phyloP scores from a whole-genome alignment of 2,329 filamentous ascomycete genomes.

The Aureobasidium lini region DNA sequence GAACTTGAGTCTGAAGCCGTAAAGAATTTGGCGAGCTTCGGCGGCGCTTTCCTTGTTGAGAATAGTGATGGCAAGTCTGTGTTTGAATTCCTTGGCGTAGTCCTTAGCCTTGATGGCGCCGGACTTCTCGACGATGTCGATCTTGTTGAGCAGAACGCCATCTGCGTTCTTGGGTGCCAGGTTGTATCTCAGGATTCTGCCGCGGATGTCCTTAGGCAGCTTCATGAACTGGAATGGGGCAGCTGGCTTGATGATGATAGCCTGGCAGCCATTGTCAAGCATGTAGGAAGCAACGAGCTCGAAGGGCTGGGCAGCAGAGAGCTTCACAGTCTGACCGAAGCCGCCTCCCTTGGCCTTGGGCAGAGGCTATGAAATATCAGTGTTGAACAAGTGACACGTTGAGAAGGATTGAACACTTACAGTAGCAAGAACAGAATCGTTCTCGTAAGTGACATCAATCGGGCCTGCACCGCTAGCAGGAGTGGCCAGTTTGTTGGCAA shows the following conservation, averaged over 20 bases:
- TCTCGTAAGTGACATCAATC: constrained; percentile 22
- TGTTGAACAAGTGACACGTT: background rate
- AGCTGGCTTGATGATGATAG: constrained; percentile 28
- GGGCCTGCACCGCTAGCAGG: constrained; percentile 17
- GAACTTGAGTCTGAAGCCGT: constrained; percentile 26
- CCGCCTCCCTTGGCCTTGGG: constrained; percentile 19
- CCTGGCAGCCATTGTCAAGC: constrained; percentile 28
- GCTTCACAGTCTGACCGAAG: constrained; percentile 25
- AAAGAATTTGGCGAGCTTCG: constrained; percentile 26
- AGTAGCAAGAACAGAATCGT: constrained; percentile 18
- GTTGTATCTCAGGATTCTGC: background rate
- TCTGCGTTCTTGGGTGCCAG: constrained; percentile 17
- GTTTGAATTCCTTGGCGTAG: constrained; percentile 22
- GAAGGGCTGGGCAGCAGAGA: constrained; percentile 27
- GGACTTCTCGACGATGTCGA: constrained; percentile 28
- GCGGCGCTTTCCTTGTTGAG: constrained; percentile 28
- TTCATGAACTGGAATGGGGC: constrained; percentile 28
- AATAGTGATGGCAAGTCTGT: constrained; percentile 26
- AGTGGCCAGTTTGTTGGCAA: constrained; percentile 14
- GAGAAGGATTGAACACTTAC: background rate
- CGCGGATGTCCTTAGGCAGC: constrained; percentile 17
- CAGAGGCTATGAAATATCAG: background rate
- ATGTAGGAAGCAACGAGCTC: constrained; percentile 25
- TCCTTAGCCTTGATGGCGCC: constrained; percentile 17
- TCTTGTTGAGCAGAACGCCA: constrained; percentile 19